A percentile compares a stretch with the other conserved stretches of the same genome.
Conservation (phyloP, 2,329 filamentous ascomycete genomes). For the Alternaria postmessia region DNA sequence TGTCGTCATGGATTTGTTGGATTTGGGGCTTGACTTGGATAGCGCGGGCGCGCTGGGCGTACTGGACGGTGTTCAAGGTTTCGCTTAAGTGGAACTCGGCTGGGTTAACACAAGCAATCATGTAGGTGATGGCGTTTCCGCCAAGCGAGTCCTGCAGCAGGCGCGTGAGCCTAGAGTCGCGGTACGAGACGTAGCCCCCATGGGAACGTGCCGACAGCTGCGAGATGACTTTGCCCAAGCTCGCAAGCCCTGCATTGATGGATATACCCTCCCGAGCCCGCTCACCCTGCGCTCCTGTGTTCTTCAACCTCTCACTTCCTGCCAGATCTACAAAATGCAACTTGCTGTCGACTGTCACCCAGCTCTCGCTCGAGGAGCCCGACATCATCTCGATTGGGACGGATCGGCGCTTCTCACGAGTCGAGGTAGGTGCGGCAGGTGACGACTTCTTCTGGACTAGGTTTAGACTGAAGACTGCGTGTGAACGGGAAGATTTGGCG, state of each 20-base stretch:
- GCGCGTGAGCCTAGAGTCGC: constrained; percentile 95
- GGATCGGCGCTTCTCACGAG: constrained; percentile 83
- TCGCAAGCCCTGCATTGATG: constrained; percentile 95
- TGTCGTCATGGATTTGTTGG: constrained; percentile 86
- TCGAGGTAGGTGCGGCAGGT: constrained; percentile 53
- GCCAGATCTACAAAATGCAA: constrained; percentile 98
- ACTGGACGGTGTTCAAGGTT: constrained; percentile 94
- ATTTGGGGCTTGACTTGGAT: constrained; percentile 98
- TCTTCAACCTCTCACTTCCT: constrained; percentile 95
- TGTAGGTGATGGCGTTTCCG: constrained; percentile 97
- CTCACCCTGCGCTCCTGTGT: constrained; percentile 94
- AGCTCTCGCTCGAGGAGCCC: constrained; percentile 60
- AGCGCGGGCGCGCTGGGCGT: constrained; percentile 91
- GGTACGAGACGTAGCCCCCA: constrained; percentile 93
- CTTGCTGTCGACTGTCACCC: constrained; percentile 94
- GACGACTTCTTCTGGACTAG: constrained; percentile 83
- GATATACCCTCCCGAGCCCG: constrained; percentile 95
- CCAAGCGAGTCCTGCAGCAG: constrained; percentile 95
- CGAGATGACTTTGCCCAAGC: constrained; percentile 96
- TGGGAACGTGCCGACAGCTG: constrained; percentile 90
- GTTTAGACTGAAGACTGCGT: constrained; percentile 96
- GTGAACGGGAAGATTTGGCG: constrained; percentile 94
- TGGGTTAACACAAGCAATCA: constrained; percentile 98
- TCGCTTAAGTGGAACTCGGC: constrained; percentile 98
- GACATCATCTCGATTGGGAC: constrained; percentile 83